phyloP scores from a whole-genome alignment of 257 asterid genomes.

The Cordia subcordata region DNA sequence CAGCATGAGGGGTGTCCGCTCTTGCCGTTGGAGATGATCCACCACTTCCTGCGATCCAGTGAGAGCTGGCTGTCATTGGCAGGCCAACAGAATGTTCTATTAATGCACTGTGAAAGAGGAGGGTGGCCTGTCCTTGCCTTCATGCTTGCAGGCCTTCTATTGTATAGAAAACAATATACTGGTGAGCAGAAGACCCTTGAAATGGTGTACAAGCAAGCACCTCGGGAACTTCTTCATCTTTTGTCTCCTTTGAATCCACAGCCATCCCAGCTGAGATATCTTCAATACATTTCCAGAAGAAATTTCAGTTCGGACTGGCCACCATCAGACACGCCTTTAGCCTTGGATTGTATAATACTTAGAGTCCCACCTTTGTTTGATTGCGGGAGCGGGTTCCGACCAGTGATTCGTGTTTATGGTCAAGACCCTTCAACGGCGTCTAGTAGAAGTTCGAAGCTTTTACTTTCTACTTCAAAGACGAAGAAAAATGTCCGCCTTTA shows the following conservation, averaged over 20 bases:
- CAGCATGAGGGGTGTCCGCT: constrained; percentile 92
- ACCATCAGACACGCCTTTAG: constrained; percentile 82
- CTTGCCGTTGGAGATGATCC: constrained; percentile 90
- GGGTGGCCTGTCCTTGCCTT: constrained; percentile 99
- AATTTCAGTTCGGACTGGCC: constrained; percentile 84
- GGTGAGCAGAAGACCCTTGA: constrained; percentile 98
- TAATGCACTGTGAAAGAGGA: constrained; percentile 98
- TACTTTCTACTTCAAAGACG: constrained; percentile 63
- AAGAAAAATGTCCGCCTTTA: constrained; percentile 56
- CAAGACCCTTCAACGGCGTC: constrained; percentile 78
- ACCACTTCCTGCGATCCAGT: constrained; percentile 93
- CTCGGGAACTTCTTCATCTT: constrained; percentile 91
- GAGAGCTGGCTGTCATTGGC: constrained; percentile 99
- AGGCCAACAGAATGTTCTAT: constrained; percentile 95
- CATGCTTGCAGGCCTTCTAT: constrained; percentile 98
- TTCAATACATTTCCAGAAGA: constrained; percentile 85
- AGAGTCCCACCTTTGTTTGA: constrained; percentile 64
- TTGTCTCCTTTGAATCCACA: constrained; percentile 95
- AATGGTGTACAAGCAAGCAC: constrained; percentile 99
- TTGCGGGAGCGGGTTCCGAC: constrained; percentile 85
- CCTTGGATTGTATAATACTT: constrained; percentile 74
- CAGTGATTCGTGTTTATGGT: constrained; percentile 83
- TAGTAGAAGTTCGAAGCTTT: constrained; percentile 79
- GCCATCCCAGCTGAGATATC: constrained; percentile 97
- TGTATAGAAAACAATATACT: constrained; percentile 83